phyloP scores from a whole-genome alignment of 768 basidiomycete species.

The Calocera cornea region DNA sequence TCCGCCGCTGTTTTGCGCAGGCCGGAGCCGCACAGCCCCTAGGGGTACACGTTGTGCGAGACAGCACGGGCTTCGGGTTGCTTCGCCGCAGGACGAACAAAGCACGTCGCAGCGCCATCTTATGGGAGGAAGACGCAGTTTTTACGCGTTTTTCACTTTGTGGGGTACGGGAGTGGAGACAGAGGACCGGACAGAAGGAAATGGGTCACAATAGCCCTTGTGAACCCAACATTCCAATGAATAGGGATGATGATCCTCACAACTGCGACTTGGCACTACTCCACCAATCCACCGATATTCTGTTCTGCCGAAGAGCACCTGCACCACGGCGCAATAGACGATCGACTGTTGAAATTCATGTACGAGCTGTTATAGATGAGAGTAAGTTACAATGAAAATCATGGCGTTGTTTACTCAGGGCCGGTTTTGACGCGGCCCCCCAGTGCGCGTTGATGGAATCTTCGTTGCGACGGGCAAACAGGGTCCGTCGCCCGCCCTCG shows the following conservation, averaged over 20 bases:
- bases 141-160: background rate
- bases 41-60: constrained; percentile 1
- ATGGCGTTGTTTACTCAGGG: constrained; percentile 1
- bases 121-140: background rate
- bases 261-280: too few relatives aligned
- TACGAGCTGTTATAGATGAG: too few relatives aligned
- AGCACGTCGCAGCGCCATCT: too few relatives aligned
- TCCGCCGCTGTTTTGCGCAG: background rate
- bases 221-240: background rate
- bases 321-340: too few relatives aligned
- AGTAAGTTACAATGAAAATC: background rate
- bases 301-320: too few relatives aligned
- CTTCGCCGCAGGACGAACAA: background rate
- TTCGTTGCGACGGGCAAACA: background rate
- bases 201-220: background rate
- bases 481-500: background rate
- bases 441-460: background rate
- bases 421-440: background rate
- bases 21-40: background rate
- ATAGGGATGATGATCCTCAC: too few relatives aligned
- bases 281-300: too few relatives aligned
- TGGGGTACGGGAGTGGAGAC: background rate
- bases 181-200: background rate
- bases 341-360: too few relatives aligned
- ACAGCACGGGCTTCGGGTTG: background rate